Base-by-base conservation (phyloP, 306 rosid species). In the Cucumis cinereus region DNA sequence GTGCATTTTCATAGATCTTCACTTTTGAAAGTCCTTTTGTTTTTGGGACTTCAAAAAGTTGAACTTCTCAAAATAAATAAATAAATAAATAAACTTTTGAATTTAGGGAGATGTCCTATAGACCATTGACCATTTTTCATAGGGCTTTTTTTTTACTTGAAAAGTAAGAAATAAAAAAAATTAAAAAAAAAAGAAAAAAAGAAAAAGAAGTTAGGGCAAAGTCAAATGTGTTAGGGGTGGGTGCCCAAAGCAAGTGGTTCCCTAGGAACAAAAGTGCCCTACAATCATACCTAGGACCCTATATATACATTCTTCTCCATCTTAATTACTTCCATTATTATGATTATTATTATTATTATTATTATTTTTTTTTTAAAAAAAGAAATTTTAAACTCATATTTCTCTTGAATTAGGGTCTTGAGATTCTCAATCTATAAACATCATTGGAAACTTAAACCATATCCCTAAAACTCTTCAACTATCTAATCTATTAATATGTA, bases 181-280 rank as follows among this genome's bases (percentile, higher is more conserved):
- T n/a, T n/a, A n/a, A n/a, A n/a, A n/a, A n/a, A n/a, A n/a, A n/a
- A n/a, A n/a, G 6, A 0, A 15, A 49, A 52, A 52, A 17, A 50
- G 4, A 67, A 20, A 69, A 23, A 15, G 4, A 11, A 43, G 1
- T 49, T 49, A 13, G 24, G n/a, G 3, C 40, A 70, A 71, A 71
- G 76, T 71, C 76, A 71, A 71, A 71, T 47, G 41, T 28, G 15
- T 45, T 45, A 43, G 56, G 75, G 75, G 13, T 45, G 57, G 11
- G 5, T 67, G 73, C 75, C 57, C 75, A 38, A 69, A 45, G 55
- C 55, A 66, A 20, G 28, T 45, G 75, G 2, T 45, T 70, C 75
- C 57, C 56, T 70, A 23, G 60, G 26, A 47, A 71, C 60, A 71
- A 71, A 71, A 49, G 76, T 71, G 76, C 76, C 76, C 76, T 47